Base-by-base conservation (phyloP, 1,139 yeast species). In the Entelexis sorbosivorans region DNA sequence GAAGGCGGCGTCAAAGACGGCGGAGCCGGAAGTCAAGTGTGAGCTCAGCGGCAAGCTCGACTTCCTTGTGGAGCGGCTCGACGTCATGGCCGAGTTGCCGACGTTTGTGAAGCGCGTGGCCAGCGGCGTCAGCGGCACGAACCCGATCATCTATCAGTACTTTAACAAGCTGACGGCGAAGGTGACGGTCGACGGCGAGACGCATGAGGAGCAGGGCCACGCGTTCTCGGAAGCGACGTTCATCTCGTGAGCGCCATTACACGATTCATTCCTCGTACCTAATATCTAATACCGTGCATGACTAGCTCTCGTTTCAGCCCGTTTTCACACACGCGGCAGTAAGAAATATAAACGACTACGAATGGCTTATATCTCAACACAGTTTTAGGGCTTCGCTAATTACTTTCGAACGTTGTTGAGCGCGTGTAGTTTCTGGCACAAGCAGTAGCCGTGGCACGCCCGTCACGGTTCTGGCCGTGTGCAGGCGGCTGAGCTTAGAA, bases 81-180 rank as follows among this genome's bases (percentile, higher is more conserved):
- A 91, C 69, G 97, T 91, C 56, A 88, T 91, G 96, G 88, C 91
- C 42, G 98, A 91, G 71, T 82, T 91, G 56, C 98, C 98, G 43
- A 82, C 78, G 60, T 88, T 91, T 69, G 95, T 91, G 59, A 91
- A 91, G 69, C 84, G 82, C 62, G 85, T 91, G 56, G 97, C 87
- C 42, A 80, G 89, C 58, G 96, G 95, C 55, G 93, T 89, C 53
- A 91, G 95, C 14, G 98, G 97, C 51, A 82, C 97, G 42, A 85
- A 82, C 66, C 98, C 98, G 35, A 91, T 78, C 71, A 89, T 91
- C 63, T 91, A 89, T 69, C 98, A 91, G 71, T 91, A 78, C 70
- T 78, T 82, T 64, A 81, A 84, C 66, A 73, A 75, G 47, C 66
- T 75, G 52, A 57, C 54, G 53, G 60, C 60, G 42, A 52, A 48